Percentiles rank a stretch among this genome's conserved stretches.
These are phyloP conservation scores for Aegilops speltoides DNA, from an alignment of 176 grass and related monocot genomes.

Conservation along the genomic window DNA sequence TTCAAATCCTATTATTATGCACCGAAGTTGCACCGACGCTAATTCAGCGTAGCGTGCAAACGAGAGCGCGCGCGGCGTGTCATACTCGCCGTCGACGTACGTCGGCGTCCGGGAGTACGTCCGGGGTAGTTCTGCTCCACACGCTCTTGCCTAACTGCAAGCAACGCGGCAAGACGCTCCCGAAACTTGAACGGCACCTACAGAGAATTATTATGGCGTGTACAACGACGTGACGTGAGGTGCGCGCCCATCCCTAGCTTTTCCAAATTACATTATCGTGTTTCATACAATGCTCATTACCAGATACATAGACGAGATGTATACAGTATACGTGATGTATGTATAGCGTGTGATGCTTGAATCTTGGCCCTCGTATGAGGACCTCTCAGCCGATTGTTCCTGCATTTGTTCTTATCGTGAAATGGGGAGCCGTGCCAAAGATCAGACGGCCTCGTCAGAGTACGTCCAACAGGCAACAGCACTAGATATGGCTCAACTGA, in stretches of 20 bases:
- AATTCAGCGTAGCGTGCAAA: neutral
- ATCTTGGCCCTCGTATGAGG: neutral
- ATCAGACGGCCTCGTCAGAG: neutral
- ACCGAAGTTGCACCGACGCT: neutral
- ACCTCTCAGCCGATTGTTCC: neutral
- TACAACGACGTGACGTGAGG: neutral
- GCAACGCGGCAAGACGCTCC: conserved; percentile 10
- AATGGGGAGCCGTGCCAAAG: neutral
- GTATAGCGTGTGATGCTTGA: neutral
- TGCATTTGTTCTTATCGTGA: neutral
- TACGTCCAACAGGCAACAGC: no score
- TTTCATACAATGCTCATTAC: no score
- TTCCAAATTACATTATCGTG: neutral
- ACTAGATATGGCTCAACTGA: neutral
- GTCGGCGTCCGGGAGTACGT: neutral
- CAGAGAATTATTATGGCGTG: neutral
- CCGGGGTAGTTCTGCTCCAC: neutral
- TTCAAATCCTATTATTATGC: neutral
- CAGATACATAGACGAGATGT: no score
- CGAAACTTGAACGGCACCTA: neutral
- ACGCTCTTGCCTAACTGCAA: neutral
- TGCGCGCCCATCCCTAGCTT: neutral
- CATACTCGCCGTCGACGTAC: neutral
- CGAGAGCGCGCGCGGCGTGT: neutral
- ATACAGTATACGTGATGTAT: neutral